These are phyloP conservation scores for Cryphonectria nitschkei DNA, from an alignment of 2,329 filamentous ascomycete genomes.

Conservation along the genomic window DNA sequence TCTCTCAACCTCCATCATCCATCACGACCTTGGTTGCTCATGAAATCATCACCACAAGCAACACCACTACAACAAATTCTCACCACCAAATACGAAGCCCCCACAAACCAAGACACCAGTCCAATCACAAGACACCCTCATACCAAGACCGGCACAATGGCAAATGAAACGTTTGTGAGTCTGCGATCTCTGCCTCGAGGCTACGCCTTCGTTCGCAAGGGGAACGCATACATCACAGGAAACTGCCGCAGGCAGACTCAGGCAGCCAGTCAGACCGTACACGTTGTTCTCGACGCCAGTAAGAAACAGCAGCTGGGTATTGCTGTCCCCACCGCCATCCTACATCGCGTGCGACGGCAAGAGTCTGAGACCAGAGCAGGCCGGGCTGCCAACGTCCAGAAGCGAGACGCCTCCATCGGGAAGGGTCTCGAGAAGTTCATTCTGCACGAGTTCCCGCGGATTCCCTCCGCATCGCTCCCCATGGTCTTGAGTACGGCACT, in stretches of 20 bases:
- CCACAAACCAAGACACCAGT: background rate
- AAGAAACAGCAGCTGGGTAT: slow-evolving; percentile 40
- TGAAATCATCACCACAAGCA: background rate
- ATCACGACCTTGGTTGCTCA: background rate
- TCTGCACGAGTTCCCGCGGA: slow-evolving; percentile 43
- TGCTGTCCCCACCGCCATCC: slow-evolving; percentile 43
- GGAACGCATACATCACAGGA: slow-evolving; percentile 47
- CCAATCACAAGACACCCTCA: background rate
- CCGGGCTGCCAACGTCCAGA: slow-evolving; percentile 40
- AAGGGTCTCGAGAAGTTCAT: slow-evolving; percentile 42
- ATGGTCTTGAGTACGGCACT: slow-evolving; percentile 46
- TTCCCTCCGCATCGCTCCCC: slow-evolving; percentile 42
- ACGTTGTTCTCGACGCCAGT: slow-evolving; percentile 38
- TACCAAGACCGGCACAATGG: slow-evolving; percentile 6
- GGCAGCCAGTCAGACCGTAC: slow-evolving; percentile 39
- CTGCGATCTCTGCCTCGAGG: slow-evolving; percentile 41
- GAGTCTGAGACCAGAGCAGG: slow-evolving; percentile 38
- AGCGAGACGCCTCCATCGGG: slow-evolving; percentile 41
- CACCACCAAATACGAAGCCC: background rate
- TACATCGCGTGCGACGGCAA: slow-evolving; percentile 35
- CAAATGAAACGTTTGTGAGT: slow-evolving; percentile 10
- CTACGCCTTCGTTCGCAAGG: slow-evolving; percentile 48
- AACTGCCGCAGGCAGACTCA: slow-evolving; percentile 45
- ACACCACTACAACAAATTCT: background rate
- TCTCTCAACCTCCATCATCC: background rate